These are phyloP conservation scores for Diplosphaera chodatii DNA, from an alignment of 139 green algal genomes.

Conservation along the genomic window DNA sequence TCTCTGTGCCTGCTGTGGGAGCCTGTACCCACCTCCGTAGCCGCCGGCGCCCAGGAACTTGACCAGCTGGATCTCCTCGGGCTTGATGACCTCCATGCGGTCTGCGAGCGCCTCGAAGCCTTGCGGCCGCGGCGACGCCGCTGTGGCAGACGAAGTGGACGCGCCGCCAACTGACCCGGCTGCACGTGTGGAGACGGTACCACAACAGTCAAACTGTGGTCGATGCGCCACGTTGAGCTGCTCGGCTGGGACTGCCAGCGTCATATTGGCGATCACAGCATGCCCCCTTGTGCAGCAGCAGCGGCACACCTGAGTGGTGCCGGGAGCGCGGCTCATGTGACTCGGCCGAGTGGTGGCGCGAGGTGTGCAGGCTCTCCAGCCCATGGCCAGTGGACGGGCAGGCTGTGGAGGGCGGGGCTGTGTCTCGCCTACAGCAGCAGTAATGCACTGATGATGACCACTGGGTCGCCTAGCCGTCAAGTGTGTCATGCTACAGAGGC, in stretches of 20 bases:
- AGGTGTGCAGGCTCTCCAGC: background rate
- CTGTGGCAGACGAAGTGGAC: background rate
- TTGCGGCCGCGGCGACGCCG: constrained; percentile 6
- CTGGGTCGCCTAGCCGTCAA: too few species aligned
- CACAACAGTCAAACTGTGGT: too few species aligned
- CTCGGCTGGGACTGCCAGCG: too few species aligned
- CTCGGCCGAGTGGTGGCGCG: background rate
- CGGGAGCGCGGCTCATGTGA: constrained; percentile 4
- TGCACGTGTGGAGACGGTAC: background rate
- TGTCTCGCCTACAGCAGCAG: too few species aligned
- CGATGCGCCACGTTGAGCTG: too few species aligned
- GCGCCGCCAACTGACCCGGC: background rate
- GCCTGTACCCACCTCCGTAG: constrained; percentile 70
- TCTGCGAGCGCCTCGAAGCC: constrained; percentile 9
- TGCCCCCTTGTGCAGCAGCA: constrained; percentile 5
- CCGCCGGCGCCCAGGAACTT: constrained; percentile 64
- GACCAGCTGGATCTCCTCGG: constrained; percentile 48
- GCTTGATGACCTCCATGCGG: constrained; percentile 57
- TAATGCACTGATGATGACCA: too few species aligned
- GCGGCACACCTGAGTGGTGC: background rate
- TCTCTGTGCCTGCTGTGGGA: too few species aligned
- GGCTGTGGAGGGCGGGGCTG: constrained; percentile 2
- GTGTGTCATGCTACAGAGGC: too few species aligned
- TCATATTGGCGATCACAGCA: too few species aligned
- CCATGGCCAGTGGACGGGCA: background rate